phyloP scores from a whole-genome alignment of 352 stramenopile genomes.

The Globisporangium paroecandrum region DNA sequence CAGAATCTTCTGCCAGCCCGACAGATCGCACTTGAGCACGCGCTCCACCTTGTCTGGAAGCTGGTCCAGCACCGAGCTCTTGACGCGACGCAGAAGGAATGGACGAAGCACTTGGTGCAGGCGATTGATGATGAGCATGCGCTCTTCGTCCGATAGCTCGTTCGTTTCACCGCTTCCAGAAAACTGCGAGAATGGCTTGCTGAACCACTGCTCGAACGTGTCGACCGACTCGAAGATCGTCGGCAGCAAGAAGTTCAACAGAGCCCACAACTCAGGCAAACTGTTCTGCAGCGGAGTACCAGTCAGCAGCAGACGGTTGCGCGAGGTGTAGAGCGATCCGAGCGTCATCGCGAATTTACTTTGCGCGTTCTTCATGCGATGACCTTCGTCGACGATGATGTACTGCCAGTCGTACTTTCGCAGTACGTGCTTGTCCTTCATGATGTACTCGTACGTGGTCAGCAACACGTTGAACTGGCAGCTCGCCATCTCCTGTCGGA shows the following conservation, averaged over 20 bases:
- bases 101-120: constrained; percentile 83
- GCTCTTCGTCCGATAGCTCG: constrained; percentile 83
- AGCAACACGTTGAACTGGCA: constrained; percentile 91
- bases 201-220: constrained; percentile 91
- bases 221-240: constrained; percentile 90
- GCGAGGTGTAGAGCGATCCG: constrained; percentile 75
- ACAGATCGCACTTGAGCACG: constrained; percentile 85
- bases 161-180: constrained; percentile 74
- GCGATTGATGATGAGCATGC: constrained; percentile 88
- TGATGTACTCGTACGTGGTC: constrained; percentile 94
- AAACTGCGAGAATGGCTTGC: constrained; percentile 83
- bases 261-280: constrained; percentile 90
- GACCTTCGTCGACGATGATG: constrained; percentile 94
- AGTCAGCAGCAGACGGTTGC: constrained; percentile 95
- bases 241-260: constrained; percentile 91
- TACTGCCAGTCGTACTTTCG: constrained; percentile 91
- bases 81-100: constrained; percentile 82
- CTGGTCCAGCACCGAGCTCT: constrained; percentile 84
- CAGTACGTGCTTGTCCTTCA: constrained; percentile 89
- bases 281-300: constrained; percentile 98
- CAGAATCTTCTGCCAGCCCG: constrained; percentile 86
- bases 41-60: constrained; percentile 86
- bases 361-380: constrained; percentile 91
- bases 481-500: constrained; percentile 77
- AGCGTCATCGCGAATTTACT: constrained; percentile 90